phyloP scores from a whole-genome alignment of 768 basidiomycete genomes.

The Kondoa subrosea region DNA sequence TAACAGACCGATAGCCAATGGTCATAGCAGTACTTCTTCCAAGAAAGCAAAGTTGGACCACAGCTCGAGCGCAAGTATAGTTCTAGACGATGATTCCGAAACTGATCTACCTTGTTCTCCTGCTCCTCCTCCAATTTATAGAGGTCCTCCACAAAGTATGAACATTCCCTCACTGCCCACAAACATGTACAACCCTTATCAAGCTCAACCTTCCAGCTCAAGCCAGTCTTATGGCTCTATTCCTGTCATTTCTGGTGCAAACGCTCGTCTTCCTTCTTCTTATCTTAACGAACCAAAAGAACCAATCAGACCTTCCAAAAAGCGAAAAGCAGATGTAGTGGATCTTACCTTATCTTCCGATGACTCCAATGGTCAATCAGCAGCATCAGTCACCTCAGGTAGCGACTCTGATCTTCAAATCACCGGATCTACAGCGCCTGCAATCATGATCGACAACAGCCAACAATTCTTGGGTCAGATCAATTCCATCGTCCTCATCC shows the following conservation, averaged over 20 bases:
- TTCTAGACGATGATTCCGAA: background rate
- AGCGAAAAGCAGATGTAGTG: background rate
- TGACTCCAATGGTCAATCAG: background rate
- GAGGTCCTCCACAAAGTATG: too few species aligned
- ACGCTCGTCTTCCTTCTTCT: background rate
- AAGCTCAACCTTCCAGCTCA: background rate
- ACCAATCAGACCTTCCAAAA: background rate
- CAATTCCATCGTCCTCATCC: background rate
- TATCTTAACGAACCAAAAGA: background rate
- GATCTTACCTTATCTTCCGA: slow-evolving; percentile 1
- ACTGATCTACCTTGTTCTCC: background rate
- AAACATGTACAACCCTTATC: too few species aligned
- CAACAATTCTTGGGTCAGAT: background rate
- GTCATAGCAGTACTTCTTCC: too few species aligned
- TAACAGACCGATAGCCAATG: too few species aligned
- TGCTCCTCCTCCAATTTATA: background rate
- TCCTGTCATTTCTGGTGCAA: background rate
- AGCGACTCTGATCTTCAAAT: background rate
- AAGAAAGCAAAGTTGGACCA: background rate
- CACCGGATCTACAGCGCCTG: background rate
- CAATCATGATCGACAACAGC: background rate
- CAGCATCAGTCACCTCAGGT: too few species aligned
- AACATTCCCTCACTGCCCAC: too few species aligned
- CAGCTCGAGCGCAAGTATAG: background rate
- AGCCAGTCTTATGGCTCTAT: background rate